phyloP scores from a whole-genome alignment of 179 eudicot species.

The Vitellaria paradoxa region DNA sequence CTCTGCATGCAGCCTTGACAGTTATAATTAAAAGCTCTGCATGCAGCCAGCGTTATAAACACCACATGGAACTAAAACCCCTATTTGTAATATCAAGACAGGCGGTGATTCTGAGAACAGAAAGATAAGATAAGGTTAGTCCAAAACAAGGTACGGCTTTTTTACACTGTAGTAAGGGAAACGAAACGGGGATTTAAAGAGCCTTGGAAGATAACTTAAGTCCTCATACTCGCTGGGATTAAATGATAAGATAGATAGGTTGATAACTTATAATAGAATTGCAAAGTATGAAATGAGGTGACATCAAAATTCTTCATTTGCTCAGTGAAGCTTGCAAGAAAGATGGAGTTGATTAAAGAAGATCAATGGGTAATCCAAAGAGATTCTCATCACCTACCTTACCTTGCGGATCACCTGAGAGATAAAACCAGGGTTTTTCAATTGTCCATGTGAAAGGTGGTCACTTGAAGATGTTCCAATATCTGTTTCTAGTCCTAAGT shows the following conservation, averaged over 20 bases:
- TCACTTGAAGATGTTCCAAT: slow-evolving; percentile 28
- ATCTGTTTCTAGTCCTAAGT: slow-evolving; percentile 22
- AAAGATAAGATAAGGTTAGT: background rate
- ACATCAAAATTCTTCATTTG: background rate
- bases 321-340: background rate
- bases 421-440: slow-evolving; percentile 33
- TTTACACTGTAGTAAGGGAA: background rate
- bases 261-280: background rate
- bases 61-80: background rate
- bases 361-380: background rate
- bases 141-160: background rate
- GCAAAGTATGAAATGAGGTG: background rate
- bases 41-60: background rate
- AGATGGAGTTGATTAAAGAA: background rate
- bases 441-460: slow-evolving; percentile 19
- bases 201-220: background rate
- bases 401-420: slow-evolving; percentile 48
- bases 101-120: background rate
- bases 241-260: background rate
- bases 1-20: background rate
- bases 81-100: background rate
- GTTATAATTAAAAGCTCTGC: background rate
- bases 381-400: slow-evolving; percentile 50
- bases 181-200: background rate
- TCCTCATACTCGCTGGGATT: background rate